Percentiles rank a stretch among this genome's conserved stretches.
phyloP scores from a whole-genome alignment of 192 early-diverging fungal species.

The Coemansia guatemalensis region DNA sequence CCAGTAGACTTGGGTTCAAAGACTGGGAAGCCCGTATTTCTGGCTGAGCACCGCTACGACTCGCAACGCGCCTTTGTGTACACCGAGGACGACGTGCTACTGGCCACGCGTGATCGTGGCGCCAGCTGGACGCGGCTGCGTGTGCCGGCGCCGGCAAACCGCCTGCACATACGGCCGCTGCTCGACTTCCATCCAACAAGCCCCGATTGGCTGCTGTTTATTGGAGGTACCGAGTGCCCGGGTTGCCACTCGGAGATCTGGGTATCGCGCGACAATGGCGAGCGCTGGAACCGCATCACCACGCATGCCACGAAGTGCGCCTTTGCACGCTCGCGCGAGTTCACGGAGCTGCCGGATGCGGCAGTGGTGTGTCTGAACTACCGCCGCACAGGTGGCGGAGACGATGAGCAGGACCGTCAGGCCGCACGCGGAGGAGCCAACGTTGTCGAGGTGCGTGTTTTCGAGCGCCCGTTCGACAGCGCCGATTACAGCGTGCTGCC shows the following conservation, averaged over 20 bases:
- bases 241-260: conserved; percentile 72
- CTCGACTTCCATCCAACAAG: conserved; percentile 89
- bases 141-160: conserved; percentile 64
- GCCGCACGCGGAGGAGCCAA: conserved; percentile 46
- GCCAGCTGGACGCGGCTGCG: conserved; percentile 52
- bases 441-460: conserved; percentile 67
- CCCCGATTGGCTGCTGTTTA: conserved; percentile 84
- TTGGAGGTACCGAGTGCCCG: conserved; percentile 59
- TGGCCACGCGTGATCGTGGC: conserved; percentile 62
- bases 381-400: conserved; percentile 55
- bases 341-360: conserved; percentile 60
- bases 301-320: conserved; percentile 85
- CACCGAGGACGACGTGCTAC: conserved; percentile 49
- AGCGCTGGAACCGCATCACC: conserved; percentile 70
- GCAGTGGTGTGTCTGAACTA: conserved; percentile 74
- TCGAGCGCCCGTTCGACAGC: conserved; percentile 31
- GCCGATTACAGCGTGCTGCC: conserved; percentile 11
- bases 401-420: conserved; percentile 55
- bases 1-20: conserved; percentile 38
- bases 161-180: conserved; percentile 60
- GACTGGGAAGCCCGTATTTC: conserved; percentile 46
- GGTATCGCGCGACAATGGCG: conserved; percentile 70
- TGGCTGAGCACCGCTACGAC: conserved; percentile 74
- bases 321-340: conserved; percentile 68
- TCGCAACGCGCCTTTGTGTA: conserved; percentile 66